These are phyloP conservation scores for Macrocystidia cucumis DNA, from an alignment of 1,284 basidiomycete species.

Conservation along the genomic window DNA sequence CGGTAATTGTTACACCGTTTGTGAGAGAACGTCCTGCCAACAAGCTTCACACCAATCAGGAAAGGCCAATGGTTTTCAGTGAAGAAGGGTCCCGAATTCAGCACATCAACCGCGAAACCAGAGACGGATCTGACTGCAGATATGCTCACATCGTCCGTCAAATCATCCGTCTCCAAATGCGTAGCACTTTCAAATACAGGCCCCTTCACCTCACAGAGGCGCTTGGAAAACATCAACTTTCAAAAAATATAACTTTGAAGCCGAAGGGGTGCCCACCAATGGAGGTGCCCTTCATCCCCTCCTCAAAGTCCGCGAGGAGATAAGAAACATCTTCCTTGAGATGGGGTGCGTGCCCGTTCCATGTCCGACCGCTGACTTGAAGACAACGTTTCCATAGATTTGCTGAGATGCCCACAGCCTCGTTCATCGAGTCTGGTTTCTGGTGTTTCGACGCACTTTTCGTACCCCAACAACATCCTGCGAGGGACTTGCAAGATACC, in stretches of 20 bases:
- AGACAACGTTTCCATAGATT: constrained; percentile 59
- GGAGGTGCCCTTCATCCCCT: constrained; percentile 95
- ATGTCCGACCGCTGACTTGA: no score
- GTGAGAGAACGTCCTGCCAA: constrained; percentile 7
- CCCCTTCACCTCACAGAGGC: constrained; percentile 60
- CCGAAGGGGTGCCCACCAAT: constrained; percentile 83
- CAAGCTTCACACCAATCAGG: constrained; percentile 42
- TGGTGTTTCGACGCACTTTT: constrained; percentile 99
- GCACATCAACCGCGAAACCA: constrained; percentile 90
- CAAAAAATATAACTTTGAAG: constrained; percentile 99
- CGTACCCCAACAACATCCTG: constrained; percentile 98
- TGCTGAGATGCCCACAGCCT: constrained; percentile 98
- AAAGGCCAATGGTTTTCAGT: constrained; percentile 96
- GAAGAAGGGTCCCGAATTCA: constrained; percentile 82
- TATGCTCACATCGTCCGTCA: constrained; percentile 87
- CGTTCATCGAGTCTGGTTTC: constrained; percentile 97
- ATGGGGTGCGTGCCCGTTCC: constrained; percentile 79
- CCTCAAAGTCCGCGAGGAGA: constrained; percentile 97
- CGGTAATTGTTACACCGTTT: constrained; percentile 35
- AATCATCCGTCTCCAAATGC: constrained; percentile 16
- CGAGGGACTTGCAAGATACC: constrained; percentile 96
- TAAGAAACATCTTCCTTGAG: constrained; percentile 97
- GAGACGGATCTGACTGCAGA: constrained; percentile 97
- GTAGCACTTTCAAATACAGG: constrained; percentile 4
- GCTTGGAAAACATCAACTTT: constrained; percentile 88